Base-by-base conservation (phyloP, 768 basidiomycete genomes). In the Xanthoconium stramineum region DNA sequence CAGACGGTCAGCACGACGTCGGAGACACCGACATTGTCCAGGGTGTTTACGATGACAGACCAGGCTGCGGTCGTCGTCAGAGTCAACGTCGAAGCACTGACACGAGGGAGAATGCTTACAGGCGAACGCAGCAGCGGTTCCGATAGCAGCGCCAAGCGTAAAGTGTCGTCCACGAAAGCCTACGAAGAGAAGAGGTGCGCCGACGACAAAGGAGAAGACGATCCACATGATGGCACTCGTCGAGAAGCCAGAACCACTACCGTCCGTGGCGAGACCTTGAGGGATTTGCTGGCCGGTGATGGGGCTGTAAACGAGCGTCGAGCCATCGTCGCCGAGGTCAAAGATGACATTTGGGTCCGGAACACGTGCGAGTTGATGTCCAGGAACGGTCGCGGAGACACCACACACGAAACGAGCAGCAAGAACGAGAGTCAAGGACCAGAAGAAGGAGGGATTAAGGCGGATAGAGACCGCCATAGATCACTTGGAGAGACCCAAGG, bases 21-120 rank as follows among this genome's bases (percentile, higher is more conserved):
- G 0, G 81, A 68, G 12, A 86, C 60, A 20, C 83, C 80, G 8
- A 72, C 63, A 4, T 78, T 69, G 55, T 75, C 71, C 4, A 82
- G 67, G 1, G 82, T 77, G 67, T 85, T 88, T 53, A 83, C 72
- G 47, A 88, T 73, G 12, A 85, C 81, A 8, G 82, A 76, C 86
- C 86, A 88, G 6, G 81, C 85, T 63, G 10, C 20, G 32, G 37
- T 33, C 28, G 29, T 40, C 24, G 52, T 19, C 20, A 43, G 45
- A 5, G 28, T 53, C 47, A 48, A 47, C 20, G 37, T 52, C 5
- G 40, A 35, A 9, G 40, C 2, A 13, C 24, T 14, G 35, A 48
- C 6, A 58, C 2, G 56, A 48, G 49, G 35, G 36, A 50, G 35
- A 24, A 24, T 40, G 59, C 78, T 56, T 63, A 83, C 79, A 69